Conservation (phyloP, 345 rosid species). For the Linum usitatissimum region DNA sequence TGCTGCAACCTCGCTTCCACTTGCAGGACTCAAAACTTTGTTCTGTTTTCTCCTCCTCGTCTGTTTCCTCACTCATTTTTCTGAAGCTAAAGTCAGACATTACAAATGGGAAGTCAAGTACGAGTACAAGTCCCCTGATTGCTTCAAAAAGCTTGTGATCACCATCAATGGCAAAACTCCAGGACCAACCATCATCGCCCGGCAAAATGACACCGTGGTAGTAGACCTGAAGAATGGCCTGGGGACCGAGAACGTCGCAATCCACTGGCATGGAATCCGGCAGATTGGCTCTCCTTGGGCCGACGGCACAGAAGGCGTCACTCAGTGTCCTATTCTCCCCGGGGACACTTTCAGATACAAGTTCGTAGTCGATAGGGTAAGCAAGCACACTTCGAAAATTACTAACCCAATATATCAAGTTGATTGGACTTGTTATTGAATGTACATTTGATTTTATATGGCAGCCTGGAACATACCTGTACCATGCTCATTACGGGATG, state of each 20-base stretch:
- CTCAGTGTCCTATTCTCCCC: constrained; percentile 63
- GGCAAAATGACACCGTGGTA: constrained; percentile 53
- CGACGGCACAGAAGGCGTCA: constrained; percentile 61
- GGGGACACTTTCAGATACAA: constrained; percentile 51
- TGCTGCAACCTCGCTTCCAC: too few relatives aligned
- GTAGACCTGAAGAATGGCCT: constrained; percentile 59
- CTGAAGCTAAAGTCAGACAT: constrained; percentile 31
- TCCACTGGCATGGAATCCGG: constrained; percentile 84
- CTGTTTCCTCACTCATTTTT: constrained; percentile 1
- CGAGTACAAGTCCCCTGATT: constrained; percentile 53
- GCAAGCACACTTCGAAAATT: not conserved
- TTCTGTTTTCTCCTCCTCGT: not conserved
- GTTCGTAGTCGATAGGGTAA: constrained; percentile 66
- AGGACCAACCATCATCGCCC: constrained; percentile 53
- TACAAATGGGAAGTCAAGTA: constrained; percentile 63
- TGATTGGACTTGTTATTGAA: too few relatives aligned
- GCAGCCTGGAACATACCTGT: constrained; percentile 66
- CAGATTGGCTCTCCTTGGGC: constrained; percentile 71
- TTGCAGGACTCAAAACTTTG: not conserved
- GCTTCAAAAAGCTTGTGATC: constrained; percentile 48
- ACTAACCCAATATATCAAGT: not conserved
- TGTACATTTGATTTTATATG: not conserved
- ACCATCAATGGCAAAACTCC: constrained; percentile 54
- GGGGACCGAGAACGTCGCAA: constrained; percentile 44
- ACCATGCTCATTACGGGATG: constrained; percentile 75